Evolutionary conservation across 306 rosid species (phyloP).

Genomic region (Leucaena leucocephala): DNA sequence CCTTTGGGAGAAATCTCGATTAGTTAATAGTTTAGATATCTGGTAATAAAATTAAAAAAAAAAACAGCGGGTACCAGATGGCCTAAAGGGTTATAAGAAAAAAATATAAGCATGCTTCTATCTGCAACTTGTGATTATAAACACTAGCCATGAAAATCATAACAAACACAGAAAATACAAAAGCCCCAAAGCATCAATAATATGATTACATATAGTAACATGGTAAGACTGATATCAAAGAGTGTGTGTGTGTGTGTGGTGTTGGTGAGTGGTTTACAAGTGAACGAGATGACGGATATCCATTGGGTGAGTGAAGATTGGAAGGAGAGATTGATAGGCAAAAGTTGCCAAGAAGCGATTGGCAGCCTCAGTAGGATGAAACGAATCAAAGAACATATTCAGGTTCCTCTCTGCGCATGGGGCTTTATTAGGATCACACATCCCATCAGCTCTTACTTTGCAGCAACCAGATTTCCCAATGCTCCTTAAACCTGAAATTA

Average conservation of each 20-base stretch:
- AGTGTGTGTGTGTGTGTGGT: not conserved
- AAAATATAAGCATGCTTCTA: not conserved
- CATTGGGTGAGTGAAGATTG: constrained; percentile 31
- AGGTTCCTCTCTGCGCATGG: constrained; percentile 37
- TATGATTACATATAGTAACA: not conserved
- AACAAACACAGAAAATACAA: not conserved
- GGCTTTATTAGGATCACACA: constrained; percentile 24
- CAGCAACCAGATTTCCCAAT: constrained; percentile 30
- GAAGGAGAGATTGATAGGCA: constrained; percentile 29
- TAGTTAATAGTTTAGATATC: too few relatives aligned
- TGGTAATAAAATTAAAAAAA: too few relatives aligned
- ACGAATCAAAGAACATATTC: constrained; percentile 41
- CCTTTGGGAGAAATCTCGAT: too few relatives aligned
- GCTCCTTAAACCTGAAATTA: constrained; percentile 30
- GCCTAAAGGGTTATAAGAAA: too few relatives aligned
- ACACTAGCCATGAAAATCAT: not conserved
- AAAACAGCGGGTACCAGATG: too few relatives aligned
- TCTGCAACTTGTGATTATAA: too few relatives aligned
- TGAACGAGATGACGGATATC: constrained; percentile 42
- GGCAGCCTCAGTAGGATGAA: constrained; percentile 45
- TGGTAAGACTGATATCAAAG: not conserved
- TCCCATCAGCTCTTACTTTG: constrained; percentile 30
- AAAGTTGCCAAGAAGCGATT: constrained; percentile 23
- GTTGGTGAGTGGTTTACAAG: not conserved
- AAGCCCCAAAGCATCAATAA: not conserved